Evolutionary conservation across 805 yeast genomes (phyloP).

Genomic region (Candida hispaniensis): DNA sequence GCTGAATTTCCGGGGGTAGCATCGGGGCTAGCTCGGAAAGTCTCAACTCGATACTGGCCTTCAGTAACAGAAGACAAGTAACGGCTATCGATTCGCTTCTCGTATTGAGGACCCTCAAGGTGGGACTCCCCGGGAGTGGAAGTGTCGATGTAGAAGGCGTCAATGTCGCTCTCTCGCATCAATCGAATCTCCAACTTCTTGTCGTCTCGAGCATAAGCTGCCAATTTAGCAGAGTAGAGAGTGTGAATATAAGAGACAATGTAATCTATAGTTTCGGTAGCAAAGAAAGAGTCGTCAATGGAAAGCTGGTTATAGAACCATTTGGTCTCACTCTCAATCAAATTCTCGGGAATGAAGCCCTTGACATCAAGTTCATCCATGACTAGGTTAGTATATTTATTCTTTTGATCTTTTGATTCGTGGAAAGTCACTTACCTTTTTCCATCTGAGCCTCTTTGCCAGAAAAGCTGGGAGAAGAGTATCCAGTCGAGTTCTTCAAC

Average conservation of each 20-base stretch:
- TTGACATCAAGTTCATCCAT: conserved; percentile 68
- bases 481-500: conserved; percentile 37
- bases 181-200: conserved; percentile 58
- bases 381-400: conserved; percentile 32
- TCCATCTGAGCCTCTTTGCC: conserved; percentile 77
- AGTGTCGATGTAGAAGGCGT: conserved; percentile 85
- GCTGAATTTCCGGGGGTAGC: conserved; percentile 33
- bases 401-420: no score
- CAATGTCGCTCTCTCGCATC: conserved; percentile 68
- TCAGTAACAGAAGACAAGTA: conserved; percentile 41
- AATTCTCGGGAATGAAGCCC: conserved; percentile 81
- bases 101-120: conserved; percentile 42
- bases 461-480: conserved; percentile 61
- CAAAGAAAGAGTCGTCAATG: conserved; percentile 86
- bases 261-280: conserved; percentile 68
- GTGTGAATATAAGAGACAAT: conserved; percentile 81
- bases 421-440: conserved; percentile 29
- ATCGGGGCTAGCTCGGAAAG: conserved; percentile 46
- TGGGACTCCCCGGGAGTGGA: conserved; percentile 41
- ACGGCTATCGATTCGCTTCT: conserved; percentile 66
- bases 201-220: conserved; percentile 62
- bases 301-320: conserved; percentile 87
- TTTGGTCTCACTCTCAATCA: conserved; percentile 74
- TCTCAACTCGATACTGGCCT: conserved; percentile 54
- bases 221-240: conserved; percentile 83